These are phyloP conservation scores for Gnomoniopsis sp. DNA, from an alignment of 2,329 filamentous ascomycete species.

Conservation along the genomic window DNA sequence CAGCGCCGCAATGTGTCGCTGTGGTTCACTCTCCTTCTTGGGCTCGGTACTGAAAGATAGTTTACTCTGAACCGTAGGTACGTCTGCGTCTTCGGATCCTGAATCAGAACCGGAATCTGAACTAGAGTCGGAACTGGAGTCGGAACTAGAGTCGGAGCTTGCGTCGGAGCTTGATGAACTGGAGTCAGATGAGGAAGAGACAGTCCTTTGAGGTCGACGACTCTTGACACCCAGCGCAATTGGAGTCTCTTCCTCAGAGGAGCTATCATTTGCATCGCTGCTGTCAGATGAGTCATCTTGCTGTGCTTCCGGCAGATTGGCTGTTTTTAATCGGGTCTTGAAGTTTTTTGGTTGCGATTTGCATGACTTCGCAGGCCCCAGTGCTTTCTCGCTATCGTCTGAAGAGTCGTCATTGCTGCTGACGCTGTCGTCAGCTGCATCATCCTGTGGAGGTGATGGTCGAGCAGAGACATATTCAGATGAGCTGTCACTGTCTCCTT, in stretches of 20 bases:
- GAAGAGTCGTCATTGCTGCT: background rate
- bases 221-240: no score
- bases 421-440: slow-evolving; percentile 7
- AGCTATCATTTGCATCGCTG: background rate
- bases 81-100: slow-evolving; percentile 27
- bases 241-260: background rate
- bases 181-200: background rate
- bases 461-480: slow-evolving; percentile 20
- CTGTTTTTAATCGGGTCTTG: background rate
- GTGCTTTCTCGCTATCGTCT: background rate
- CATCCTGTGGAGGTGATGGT: background rate
- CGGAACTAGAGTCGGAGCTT: slow-evolving; percentile 8
- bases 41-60: background rate
- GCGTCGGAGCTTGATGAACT: slow-evolving; percentile 11
- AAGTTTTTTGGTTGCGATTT: background rate
- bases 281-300: background rate
- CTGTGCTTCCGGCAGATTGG: background rate
- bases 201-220: background rate
- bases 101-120: slow-evolving; percentile 34
- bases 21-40: background rate
- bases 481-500: slow-evolving; percentile 21
- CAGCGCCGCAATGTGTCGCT: background rate
- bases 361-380: background rate
- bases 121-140: slow-evolving; percentile 27
- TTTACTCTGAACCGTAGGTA: background rate